Conservation (phyloP, 495 filamentous ascomycete genomes). For the Platismatia glauca region DNA sequence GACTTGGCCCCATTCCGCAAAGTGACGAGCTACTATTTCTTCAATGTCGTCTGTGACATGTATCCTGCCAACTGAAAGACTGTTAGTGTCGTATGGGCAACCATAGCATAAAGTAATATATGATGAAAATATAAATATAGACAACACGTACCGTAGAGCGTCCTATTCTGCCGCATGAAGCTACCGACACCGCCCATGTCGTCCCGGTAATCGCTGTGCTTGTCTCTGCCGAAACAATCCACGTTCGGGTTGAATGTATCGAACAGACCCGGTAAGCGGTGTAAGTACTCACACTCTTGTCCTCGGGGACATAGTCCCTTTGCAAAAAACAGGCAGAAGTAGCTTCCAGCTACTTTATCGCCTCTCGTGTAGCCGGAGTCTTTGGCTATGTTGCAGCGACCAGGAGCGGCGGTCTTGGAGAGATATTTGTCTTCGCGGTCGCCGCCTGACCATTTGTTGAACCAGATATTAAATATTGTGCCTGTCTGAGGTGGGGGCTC, state of each 20-base stretch:
- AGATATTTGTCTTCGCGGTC: slow-evolving; percentile 88
- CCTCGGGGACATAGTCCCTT: slow-evolving; percentile 75
- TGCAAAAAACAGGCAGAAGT: slow-evolving; percentile 91
- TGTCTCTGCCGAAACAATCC: slow-evolving; percentile 89
- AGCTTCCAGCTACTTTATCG: slow-evolving; percentile 68
- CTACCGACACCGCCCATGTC: slow-evolving; percentile 94
- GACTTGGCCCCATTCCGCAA: slow-evolving; percentile 87
- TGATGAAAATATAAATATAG: no score
- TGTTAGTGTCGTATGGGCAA: slow-evolving; percentile 11
- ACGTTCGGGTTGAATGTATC: slow-evolving; percentile 84
- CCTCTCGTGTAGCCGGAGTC: slow-evolving; percentile 87
- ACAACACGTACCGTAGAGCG: slow-evolving; percentile 50
- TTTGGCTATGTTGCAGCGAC: slow-evolving; percentile 69
- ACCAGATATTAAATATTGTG: slow-evolving; percentile 90
- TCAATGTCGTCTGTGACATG: slow-evolving; percentile 97
- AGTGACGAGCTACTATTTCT: slow-evolving; percentile 89
- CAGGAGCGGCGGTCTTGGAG: slow-evolving; percentile 61
- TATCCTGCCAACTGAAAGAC: slow-evolving; percentile 57
- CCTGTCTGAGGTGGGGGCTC: slow-evolving; percentile 85
- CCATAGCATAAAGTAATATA: background rate
- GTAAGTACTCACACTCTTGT: slow-evolving; percentile 87
- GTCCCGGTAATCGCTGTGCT: slow-evolving; percentile 77
- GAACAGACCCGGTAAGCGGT: slow-evolving; percentile 71
- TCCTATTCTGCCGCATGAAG: slow-evolving; percentile 86
- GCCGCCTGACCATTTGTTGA: slow-evolving; percentile 92